Base-by-base conservation (phyloP, 2,329 filamentous ascomycete genomes). In the Helicocarpus griseus region DNA sequence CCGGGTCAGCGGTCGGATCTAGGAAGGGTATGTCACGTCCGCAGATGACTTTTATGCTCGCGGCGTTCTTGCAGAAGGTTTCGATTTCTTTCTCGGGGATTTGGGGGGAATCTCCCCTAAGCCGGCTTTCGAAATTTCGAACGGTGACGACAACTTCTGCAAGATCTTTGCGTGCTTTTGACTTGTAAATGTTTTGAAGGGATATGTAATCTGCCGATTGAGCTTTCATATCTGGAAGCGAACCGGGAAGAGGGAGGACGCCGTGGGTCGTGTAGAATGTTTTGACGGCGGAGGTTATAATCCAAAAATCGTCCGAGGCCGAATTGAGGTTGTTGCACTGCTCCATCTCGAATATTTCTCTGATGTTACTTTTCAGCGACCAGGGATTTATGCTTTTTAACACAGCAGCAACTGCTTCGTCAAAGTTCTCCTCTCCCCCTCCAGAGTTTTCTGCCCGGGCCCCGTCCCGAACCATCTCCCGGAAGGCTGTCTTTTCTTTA, bases 211-310 rank as follows among this genome's bases (percentile, higher is more conserved):
- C 86, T 51, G 78, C 81, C 3, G 90, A 95, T 64, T 91, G 81
- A 2, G 93, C 89, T 73, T 98, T 98, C 93, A 98, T 98, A 67
- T 98, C 93, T 1, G 94, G 93, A 1, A 98, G 75, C 2, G 85
- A 83, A 11, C 93, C 94, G 0, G 90, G 85, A 0, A 98, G 75
- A 14, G 93, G 93, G 4, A 98, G 77, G 26, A 84, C 77, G 6
- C 77, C 72, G 64, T 96, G 82, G 50, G 81, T 81, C 8, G 78
- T 68, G 66, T 91, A 84, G 67, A 98, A 98, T 19, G 77, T 64
- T 54, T 82, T 82, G 51, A 97, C 77, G 0, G 91, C 90, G 51
- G 82, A 78, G 7, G 87, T 86, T 58, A 96, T 91, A 54, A 90
- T 71, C 93, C 94, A 98, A 72, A 98, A 97, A 53, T 79, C 80